These are phyloP conservation scores for Circinella umbellata DNA, from an alignment of 371 early-diverging fungal species.

Conservation along the genomic window DNA sequence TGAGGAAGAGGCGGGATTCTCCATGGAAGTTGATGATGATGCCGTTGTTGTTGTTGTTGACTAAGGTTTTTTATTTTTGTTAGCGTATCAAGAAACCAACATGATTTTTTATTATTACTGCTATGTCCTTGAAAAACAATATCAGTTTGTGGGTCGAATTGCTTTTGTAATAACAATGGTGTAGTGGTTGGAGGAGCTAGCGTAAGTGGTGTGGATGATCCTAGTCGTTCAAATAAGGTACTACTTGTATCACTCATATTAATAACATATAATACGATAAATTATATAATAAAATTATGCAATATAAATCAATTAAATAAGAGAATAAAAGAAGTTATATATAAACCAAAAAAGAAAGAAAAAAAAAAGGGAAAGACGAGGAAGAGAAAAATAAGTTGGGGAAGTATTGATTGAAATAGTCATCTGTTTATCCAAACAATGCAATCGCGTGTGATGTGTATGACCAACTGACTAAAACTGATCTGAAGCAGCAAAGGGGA, in stretches of 20 bases:
- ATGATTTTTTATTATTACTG: background rate
- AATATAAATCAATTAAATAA: no score
- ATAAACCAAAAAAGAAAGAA: background rate
- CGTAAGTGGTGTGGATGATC: background rate
- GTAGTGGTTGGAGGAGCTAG: background rate
- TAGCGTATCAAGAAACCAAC: background rate
- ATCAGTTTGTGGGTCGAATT: constrained; percentile 3
- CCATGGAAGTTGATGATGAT: constrained; percentile 1
- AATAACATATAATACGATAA: background rate
- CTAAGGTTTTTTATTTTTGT: background rate
- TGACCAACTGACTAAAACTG: background rate
- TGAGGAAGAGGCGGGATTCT: background rate
- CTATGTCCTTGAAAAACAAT: background rate
- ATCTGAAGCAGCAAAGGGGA: background rate
- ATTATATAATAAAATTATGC: background rate
- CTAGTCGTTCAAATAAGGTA: background rate
- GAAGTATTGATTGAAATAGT: background rate
- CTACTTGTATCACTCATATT: constrained; percentile 6
- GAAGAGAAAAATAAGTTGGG: background rate
- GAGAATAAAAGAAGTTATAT: background rate
- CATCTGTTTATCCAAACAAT: no score
- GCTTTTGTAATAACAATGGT: constrained; percentile 2
- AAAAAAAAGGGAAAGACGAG: background rate
- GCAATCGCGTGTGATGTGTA: no score
- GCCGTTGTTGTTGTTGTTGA: background rate